Conservation (phyloP, 2,329 filamentous ascomycete genomes). For the Colletotrichum sp. region DNA sequence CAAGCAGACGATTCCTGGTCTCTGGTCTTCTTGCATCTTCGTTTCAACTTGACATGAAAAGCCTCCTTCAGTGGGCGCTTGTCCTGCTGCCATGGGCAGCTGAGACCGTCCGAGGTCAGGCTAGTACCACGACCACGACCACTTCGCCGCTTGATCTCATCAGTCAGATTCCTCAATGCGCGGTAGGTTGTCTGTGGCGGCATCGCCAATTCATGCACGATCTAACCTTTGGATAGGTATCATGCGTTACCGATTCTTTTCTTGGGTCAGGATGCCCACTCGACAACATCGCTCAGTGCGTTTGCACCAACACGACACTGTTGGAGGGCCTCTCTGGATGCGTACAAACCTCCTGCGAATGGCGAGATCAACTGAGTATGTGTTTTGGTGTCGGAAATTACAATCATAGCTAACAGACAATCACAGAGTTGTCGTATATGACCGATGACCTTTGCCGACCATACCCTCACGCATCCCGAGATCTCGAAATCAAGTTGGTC, state of each 20-base stretch:
- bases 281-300: not conserved
- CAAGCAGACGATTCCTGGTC: not conserved
- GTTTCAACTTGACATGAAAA: conserved; percentile 3
- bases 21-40: not conserved
- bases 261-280: not conserved
- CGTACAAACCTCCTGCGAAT: not conserved
- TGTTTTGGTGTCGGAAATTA: rapidly evolving
- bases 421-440: not conserved
- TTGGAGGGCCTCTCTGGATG: not conserved
- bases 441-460: conserved; percentile 1
- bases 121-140: not conserved
- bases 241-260: not conserved
- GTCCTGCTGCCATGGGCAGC: conserved; percentile 3
- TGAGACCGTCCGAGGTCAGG: not conserved
- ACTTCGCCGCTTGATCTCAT: not conserved
- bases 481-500: not conserved
- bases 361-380: conserved; percentile 9
- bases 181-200: not conserved
- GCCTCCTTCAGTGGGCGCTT: not conserved
- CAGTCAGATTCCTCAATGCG: conserved; percentile 1
- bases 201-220: not conserved
- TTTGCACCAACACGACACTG: conserved; percentile 14
- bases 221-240: not conserved
- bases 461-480: not conserved
- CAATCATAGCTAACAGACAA: not conserved